A percentile compares a stretch with the other conserved stretches of the same genome.
These are phyloP conservation scores for Cordyceps pruinosa DNA, from an alignment of 2,329 filamentous ascomycete species.

Conservation along the genomic window DNA sequence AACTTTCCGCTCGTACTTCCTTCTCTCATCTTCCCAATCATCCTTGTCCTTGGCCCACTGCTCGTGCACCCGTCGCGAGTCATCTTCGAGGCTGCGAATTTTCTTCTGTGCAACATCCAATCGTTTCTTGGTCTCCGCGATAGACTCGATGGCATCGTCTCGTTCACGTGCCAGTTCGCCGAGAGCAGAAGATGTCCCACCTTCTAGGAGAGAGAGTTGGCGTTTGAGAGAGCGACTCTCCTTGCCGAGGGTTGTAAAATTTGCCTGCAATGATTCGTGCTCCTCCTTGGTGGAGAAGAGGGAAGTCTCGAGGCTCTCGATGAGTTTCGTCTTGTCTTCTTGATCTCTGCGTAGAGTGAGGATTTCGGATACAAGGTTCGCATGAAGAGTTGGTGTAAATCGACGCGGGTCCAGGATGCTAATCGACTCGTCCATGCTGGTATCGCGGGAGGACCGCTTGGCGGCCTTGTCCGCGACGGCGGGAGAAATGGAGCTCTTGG, in stretches of 20 bases:
- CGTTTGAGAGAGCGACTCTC: conserved; percentile 77
- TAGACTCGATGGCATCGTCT: conserved; percentile 70
- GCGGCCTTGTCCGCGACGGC: conserved; percentile 35
- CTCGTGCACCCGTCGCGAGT: conserved; percentile 68
- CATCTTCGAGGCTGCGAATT: conserved; percentile 71
- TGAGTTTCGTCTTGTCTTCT: conserved; percentile 79
- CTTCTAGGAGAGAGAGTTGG: conserved; percentile 80
- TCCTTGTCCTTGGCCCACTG: conserved; percentile 82
- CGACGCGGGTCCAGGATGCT: conserved; percentile 78
- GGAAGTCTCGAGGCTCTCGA: conserved; percentile 73
- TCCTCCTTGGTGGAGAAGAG: conserved; percentile 67
- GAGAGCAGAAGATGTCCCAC: conserved; percentile 77
- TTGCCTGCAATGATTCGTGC: conserved; percentile 61
- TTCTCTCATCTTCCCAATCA: conserved; percentile 74
- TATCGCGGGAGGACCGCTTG: conserved; percentile 51
- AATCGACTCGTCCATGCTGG: conserved; percentile 60
- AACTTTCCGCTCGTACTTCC: conserved; percentile 73
- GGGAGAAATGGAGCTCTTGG: conserved; percentile 38
- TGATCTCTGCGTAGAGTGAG: conserved; percentile 79
- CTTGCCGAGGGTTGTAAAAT: conserved; percentile 57
- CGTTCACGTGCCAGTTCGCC: conserved; percentile 78
- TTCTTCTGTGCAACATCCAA: conserved; percentile 75
- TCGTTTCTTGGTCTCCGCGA: conserved; percentile 65
- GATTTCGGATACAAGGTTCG: conserved; percentile 91
- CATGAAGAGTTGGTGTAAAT: conserved; percentile 92